These are phyloP conservation scores for Alternaria conjuncta DNA, from an alignment of 2,329 filamentous ascomycete genomes.

Conservation along the genomic window DNA sequence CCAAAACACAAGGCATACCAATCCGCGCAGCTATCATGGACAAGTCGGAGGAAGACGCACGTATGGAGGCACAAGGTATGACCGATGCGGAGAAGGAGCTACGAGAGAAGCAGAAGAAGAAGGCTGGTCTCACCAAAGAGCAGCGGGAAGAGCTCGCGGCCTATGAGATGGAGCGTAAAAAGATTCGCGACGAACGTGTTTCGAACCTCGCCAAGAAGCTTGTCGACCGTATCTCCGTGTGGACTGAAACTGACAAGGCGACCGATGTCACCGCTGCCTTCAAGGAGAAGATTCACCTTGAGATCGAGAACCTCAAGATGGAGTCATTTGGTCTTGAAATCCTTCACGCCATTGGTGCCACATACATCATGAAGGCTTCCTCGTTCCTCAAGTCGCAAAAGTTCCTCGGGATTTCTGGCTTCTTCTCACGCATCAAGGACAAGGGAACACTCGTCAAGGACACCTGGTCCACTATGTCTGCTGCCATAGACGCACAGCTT, in stretches of 20 bases:
- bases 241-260: conserved; percentile 96
- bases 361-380: conserved; percentile 86
- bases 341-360: conserved; percentile 89
- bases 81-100: conserved; percentile 77
- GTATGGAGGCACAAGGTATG: conserved; percentile 68
- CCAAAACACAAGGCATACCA: conserved; percentile 65
- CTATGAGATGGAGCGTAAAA: conserved; percentile 84
- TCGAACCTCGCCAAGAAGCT: conserved; percentile 84
- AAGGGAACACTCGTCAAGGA: conserved; percentile 97
- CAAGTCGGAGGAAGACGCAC: conserved; percentile 78
- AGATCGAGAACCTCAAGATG: conserved; percentile 99
- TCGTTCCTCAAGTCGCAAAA: conserved; percentile 93
- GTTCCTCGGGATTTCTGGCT: conserved; percentile 93
- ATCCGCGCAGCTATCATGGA: conserved; percentile 89
- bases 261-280: conserved; percentile 85
- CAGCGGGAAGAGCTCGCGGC: conserved; percentile 90
- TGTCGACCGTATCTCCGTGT: conserved; percentile 86
- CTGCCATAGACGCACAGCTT: conserved; percentile 94
- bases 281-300: conserved; percentile 90
- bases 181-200: conserved; percentile 87
- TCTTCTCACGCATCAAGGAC: conserved; percentile 92
- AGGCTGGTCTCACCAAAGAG: conserved; percentile 84
- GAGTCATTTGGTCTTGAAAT: conserved; percentile 98
- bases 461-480: conserved; percentile 97
- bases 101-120: conserved; percentile 86